A percentile compares a stretch with the other conserved stretches of the same genome.
Evolutionary conservation across 164 flowering plant species (phyloP).

Genomic region (Cinnamomum micranthum): DNA sequence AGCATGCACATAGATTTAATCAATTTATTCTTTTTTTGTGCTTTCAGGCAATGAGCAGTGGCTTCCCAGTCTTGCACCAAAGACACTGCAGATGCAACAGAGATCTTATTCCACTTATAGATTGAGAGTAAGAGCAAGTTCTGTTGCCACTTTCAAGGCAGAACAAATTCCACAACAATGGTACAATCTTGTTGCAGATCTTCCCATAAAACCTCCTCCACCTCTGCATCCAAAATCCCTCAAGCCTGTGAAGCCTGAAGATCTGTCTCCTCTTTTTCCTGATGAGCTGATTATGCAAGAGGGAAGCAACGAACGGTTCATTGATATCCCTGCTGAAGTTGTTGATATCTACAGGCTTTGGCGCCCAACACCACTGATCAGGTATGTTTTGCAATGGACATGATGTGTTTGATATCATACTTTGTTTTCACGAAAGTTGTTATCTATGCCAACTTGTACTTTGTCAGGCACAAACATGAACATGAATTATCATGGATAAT

Average conservation of each 20-base stretch:
- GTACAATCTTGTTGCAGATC: constrained; percentile 88
- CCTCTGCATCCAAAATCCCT: constrained; percentile 67
- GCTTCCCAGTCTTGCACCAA: not conserved
- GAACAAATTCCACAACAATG: constrained; percentile 62
- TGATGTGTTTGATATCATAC: not conserved
- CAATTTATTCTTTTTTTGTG: not conserved
- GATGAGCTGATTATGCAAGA: constrained; percentile 86
- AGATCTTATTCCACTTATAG: constrained; percentile 25
- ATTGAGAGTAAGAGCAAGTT: constrained; percentile 29
- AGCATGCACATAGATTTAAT: not conserved
- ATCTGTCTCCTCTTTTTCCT: constrained; percentile 77
- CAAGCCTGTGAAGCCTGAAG: constrained; percentile 63
- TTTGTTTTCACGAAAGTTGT: not conserved
- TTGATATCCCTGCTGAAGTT: constrained; percentile 86
- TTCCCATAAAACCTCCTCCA: constrained; percentile 86
- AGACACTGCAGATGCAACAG: not conserved
- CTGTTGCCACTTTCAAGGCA: constrained; percentile 16
- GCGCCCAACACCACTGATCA: constrained; percentile 96
- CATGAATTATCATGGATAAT: not conserved
- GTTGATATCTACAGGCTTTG: constrained; percentile 77
- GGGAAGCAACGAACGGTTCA: constrained; percentile 53
- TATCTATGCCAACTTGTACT: not conserved
- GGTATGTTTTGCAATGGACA: constrained; percentile 31
- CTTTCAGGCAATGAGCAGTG: constrained; percentile 3
- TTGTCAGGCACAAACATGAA: not conserved